phyloP scores from a whole-genome alignment of 179 eudicot genomes.

The Corrigiola litoralis region DNA sequence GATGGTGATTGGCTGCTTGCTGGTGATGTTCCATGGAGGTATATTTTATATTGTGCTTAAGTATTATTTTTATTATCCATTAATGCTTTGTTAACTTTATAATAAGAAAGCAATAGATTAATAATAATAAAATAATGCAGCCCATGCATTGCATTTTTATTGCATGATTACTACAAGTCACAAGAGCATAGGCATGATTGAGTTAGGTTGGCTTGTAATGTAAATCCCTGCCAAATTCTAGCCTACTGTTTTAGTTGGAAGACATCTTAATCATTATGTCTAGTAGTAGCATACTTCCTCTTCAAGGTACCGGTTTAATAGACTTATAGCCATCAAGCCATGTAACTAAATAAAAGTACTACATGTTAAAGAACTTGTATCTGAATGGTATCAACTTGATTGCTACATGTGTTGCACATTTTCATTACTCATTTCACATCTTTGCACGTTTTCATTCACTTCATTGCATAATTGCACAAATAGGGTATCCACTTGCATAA shows the following conservation, averaged over 20 bases:
- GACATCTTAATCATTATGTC: not conserved
- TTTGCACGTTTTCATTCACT: no score
- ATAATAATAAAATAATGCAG: not conserved
- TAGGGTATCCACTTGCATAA: not conserved
- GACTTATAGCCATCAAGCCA: no score
- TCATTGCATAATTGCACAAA: not conserved
- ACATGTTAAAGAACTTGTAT: no score
- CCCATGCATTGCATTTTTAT: not conserved
- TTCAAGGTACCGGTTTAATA: no score
- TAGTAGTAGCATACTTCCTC: no score
- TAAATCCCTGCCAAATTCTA: not conserved
- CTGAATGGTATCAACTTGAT: no score
- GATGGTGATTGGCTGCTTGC: slow-evolving; percentile 83
- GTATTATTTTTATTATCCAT: not conserved
- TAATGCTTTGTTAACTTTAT: not conserved
- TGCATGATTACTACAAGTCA: not conserved
- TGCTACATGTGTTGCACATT: no score
- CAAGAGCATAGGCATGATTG: slow-evolving; percentile 6
- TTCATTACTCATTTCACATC: no score
- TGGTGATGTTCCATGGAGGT: slow-evolving; percentile 78
- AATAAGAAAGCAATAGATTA: not conserved
- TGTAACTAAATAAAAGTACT: no score
- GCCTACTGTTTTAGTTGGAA: not conserved
- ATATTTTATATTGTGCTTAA: not conserved
- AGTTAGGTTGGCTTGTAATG: not conserved